Percentiles rank a stretch among this genome's conserved stretches.
Conservation (phyloP, 2,329 filamentous ascomycete genomes). For the Fusarium anthophilum region DNA sequence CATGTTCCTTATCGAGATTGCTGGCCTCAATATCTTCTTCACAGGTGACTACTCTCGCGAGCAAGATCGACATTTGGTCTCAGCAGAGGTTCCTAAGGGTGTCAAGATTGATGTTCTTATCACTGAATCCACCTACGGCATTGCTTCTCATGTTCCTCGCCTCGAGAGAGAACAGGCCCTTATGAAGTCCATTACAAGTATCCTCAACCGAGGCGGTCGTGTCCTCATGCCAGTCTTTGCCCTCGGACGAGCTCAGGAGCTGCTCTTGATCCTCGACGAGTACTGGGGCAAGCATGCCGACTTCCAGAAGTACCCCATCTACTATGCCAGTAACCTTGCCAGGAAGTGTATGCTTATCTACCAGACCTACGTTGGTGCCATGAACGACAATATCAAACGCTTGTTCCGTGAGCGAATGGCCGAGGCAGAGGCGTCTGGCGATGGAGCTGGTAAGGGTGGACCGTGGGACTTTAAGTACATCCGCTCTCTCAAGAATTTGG, state of each 20-base stretch:
- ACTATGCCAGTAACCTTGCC: constrained; percentile 95
- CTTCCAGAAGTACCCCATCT: constrained; percentile 91
- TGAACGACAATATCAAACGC: constrained; percentile 99
- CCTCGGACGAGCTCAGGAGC: constrained; percentile 90
- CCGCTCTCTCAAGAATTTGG: constrained; percentile 88
- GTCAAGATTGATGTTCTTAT: constrained; percentile 97
- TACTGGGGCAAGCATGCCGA: constrained; percentile 94
- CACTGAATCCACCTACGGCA: constrained; percentile 96
- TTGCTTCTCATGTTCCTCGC: constrained; percentile 90
- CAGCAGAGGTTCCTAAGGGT: constrained; percentile 86
- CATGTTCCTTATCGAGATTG: constrained; percentile 98
- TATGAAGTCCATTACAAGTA: constrained; percentile 93
- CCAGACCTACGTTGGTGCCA: constrained; percentile 96
- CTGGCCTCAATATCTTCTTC: constrained; percentile 95
- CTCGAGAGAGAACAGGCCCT: constrained; percentile 90
- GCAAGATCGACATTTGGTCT: constrained; percentile 94
- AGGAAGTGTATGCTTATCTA: constrained; percentile 99
- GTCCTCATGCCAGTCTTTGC: constrained; percentile 97
- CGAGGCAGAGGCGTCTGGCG: constrained; percentile 83
- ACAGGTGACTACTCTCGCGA: constrained; percentile 98
- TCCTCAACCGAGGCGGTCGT: constrained; percentile 90
- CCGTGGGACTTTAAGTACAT: constrained; percentile 99
- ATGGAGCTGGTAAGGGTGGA: constrained; percentile 77
- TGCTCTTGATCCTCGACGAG: constrained; percentile 94
- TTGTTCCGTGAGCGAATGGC: constrained; percentile 94